Evolutionary conservation across 352 stramenopile species (phyloP).

Genomic region (Elongisporangium prolatum): DNA sequence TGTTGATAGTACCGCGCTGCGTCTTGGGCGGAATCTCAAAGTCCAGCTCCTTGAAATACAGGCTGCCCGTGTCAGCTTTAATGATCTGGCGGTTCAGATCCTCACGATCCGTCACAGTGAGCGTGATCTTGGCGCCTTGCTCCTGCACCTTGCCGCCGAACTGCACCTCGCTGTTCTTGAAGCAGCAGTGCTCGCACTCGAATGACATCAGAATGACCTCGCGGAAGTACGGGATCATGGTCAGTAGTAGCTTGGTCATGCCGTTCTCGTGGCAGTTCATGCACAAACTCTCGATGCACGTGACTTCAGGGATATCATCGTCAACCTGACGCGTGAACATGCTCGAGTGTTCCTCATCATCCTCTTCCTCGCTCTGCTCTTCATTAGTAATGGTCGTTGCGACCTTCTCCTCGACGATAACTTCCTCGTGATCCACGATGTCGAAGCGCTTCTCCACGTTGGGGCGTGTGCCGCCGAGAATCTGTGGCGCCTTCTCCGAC

Average conservation of each 20-base stretch:
- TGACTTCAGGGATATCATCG: conserved; percentile 55
- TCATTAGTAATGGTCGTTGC: conserved; percentile 1
- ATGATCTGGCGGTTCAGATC: conserved; percentile 90
- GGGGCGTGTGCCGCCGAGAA: conserved; percentile 48
- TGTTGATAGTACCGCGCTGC: conserved; percentile 86
- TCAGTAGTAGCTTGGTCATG: conserved; percentile 88
- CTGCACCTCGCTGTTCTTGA: conserved; percentile 72
- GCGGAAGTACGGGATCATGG: conserved; percentile 92
- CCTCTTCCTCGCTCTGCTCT: conserved; percentile 5
- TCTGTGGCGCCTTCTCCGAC: conserved; percentile 55
- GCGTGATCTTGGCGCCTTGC: conserved; percentile 48
- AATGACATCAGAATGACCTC: conserved; percentile 94
- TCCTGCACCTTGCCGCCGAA: conserved; percentile 72
- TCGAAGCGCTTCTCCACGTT: conserved; percentile 58
- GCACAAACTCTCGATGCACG: conserved; percentile 79
- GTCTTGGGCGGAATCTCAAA: conserved; percentile 89
- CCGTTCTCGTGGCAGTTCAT: conserved; percentile 88
- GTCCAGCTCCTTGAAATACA: conserved; percentile 77
- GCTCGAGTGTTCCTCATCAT: conserved; percentile 14
- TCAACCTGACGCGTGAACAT: conserved; percentile 41
- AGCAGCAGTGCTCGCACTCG: conserved; percentile 85
- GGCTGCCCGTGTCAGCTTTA: conserved; percentile 80
- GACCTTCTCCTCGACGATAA: neutral
- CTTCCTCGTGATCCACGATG: conserved; percentile 18
- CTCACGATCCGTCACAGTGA: conserved; percentile 34